phyloP scores from a whole-genome alignment of 2,329 filamentous ascomycete species.

The Hirsutella rhossiliensis region DNA sequence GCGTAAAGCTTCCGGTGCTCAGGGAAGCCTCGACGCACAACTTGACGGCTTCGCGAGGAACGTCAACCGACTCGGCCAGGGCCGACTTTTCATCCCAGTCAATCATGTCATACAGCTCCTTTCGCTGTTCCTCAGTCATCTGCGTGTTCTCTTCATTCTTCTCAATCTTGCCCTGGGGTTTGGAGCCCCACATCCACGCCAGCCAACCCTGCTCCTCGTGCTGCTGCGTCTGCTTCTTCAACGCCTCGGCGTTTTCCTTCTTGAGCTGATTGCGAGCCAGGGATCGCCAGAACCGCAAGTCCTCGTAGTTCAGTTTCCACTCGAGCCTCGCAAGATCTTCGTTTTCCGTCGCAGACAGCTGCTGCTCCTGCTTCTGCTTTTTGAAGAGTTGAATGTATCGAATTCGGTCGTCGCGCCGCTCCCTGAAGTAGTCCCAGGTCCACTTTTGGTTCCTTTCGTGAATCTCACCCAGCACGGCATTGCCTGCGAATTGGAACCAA shows the following conservation, averaged over 20 bases:
- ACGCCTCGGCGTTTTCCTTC: conserved; percentile 86
- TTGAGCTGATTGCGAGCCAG: conserved; percentile 86
- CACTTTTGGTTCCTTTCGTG: conserved; percentile 86
- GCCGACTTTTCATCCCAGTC: conserved; percentile 97
- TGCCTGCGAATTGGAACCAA: conserved; percentile 84
- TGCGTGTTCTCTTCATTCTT: conserved; percentile 59
- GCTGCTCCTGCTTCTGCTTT: conserved; percentile 69
- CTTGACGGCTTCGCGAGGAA: conserved; percentile 84
- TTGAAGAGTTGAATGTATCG: conserved; percentile 94
- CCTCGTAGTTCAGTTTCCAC: conserved; percentile 83
- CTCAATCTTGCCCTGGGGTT: conserved; percentile 49
- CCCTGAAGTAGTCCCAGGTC: conserved; percentile 93
- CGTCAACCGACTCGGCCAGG: conserved; percentile 75
- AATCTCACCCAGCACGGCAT: conserved; percentile 85
- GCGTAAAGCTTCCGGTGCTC: conserved; percentile 90
- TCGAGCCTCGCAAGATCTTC: conserved; percentile 69
- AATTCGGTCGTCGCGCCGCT: conserved; percentile 78
- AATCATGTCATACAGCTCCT: conserved; percentile 94
- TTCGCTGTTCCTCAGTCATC: conserved; percentile 90
- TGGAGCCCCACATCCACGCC: conserved; percentile 82
- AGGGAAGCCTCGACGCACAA: conserved; percentile 85
- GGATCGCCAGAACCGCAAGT: conserved; percentile 93
- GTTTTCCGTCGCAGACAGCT: conserved; percentile 56
- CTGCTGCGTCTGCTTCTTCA: conserved; percentile 46
- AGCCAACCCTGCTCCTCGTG: conserved; percentile 76